Conservation (phyloP, 306 rosid species). For the Vigna hirtella region DNA sequence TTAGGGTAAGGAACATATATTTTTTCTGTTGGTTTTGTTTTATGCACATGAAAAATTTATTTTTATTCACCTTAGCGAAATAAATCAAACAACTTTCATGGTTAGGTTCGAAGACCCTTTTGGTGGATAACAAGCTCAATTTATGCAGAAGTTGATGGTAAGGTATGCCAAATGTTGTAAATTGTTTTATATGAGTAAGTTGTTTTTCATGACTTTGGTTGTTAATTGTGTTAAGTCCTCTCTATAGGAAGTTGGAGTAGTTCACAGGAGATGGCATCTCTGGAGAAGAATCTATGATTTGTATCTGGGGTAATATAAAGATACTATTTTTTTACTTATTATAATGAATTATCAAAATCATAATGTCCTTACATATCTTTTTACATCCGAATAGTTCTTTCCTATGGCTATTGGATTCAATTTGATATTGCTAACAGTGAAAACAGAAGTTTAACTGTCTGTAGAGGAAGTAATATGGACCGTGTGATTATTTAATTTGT, state of each 20-base stretch:
- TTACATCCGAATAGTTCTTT: slow-evolving; percentile 26
- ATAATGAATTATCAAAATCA: slow-evolving; percentile 6
- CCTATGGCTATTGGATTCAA: not conserved
- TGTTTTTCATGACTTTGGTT: slow-evolving; percentile 41
- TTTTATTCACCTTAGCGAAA: not conserved
- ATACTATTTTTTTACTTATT: slow-evolving; percentile 36
- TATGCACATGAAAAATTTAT: slow-evolving; percentile 8
- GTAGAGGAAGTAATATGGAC: slow-evolving; percentile 13
- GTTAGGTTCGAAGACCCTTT: slow-evolving; percentile 93
- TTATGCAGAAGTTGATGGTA: slow-evolving; percentile 89
- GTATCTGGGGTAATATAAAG: slow-evolving; percentile 83
- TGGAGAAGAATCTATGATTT: slow-evolving; percentile 97
- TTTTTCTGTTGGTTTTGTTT: slow-evolving; percentile 17
- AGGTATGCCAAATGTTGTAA: slow-evolving; percentile 60
- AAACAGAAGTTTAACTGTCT: not conserved
- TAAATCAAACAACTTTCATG: slow-evolving; percentile 16
- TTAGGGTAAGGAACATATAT: slow-evolving; percentile 68
- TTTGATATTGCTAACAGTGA: not conserved
- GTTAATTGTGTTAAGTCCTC: slow-evolving; percentile 44
- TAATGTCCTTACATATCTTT: not conserved
- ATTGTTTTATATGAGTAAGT: slow-evolving; percentile 16
- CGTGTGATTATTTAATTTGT: not conserved
- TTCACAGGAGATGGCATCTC: slow-evolving; percentile 96
- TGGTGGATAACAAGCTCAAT: slow-evolving; percentile 99
- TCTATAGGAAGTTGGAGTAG: slow-evolving; percentile 92